Base-by-base conservation (phyloP, 2,329 filamentous ascomycete genomes). In the Uncinocarpus reesii region DNA sequence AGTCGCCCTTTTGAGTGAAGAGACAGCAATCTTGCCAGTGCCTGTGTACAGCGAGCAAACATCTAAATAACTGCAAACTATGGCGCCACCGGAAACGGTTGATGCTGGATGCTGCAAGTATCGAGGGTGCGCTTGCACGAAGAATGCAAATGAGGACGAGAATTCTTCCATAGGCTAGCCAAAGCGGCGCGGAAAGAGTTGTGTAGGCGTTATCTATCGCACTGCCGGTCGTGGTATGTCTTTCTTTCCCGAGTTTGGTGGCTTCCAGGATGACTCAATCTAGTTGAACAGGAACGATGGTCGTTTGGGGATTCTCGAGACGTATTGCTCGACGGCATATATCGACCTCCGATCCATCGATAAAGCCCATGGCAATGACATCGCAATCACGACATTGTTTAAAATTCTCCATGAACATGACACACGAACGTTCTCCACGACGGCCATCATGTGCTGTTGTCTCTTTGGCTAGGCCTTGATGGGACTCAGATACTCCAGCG, bases 1-100 rank as follows among this genome's bases (percentile, higher is more conserved):
- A 28, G 38, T 13, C 24, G 28, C 35, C 45, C 43, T 46, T 46
- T n/a, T n/a, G n/a, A n/a, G n/a, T n/a, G n/a, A n/a, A n/a, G n/a
- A n/a, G n/a, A n/a, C n/a, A n/a, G n/a, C n/a, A n/a, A n/a, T n/a
- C n/a, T n/a, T n/a, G n/a, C n/a, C n/a, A n/a, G n/a, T n/a, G n/a
- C n/a, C n/a, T n/a, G n/a, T n/a, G n/a, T n/a, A n/a, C n/a, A n/a
- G n/a, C n/a, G n/a, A n/a, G n/a, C n/a, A n/a, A n/a, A n/a, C n/a
- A n/a, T n/a, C n/a, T n/a, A n/a, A n/a, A n/a, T n/a, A n/a, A n/a
- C n/a, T n/a, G n/a, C n/a, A n/a, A n/a, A n/a, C n/a, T n/a, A n/a
- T n/a, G n/a, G n/a, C n/a, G n/a, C n/a, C n/a, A n/a, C n/a, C n/a
- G n/a, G n/a, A n/a, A n/a, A n/a, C n/a, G n/a, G n/a, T n/a, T n/a